Percentiles rank a stretch among this genome's conserved stretches.
Conservation (phyloP, 495 filamentous ascomycete species). For the Letharia lupina region DNA sequence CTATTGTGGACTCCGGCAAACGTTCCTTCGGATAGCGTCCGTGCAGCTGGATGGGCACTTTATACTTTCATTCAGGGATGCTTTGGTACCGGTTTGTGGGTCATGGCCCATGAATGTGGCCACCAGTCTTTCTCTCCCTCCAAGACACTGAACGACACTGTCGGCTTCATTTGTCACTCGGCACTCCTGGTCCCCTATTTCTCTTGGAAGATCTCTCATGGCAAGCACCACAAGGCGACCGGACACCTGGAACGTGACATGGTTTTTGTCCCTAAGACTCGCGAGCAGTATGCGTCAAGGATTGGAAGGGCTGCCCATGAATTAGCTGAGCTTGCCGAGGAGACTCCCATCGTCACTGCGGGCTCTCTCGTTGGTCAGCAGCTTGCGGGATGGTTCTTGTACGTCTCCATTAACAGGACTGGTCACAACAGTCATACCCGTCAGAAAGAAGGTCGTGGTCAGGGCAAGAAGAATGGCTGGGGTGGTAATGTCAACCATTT, state of each 20-base stretch:
- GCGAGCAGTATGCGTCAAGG: conserved; percentile 62
- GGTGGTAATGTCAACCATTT: conserved; percentile 89
- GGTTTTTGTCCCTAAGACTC: conserved; percentile 89
- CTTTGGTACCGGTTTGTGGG: conserved; percentile 60
- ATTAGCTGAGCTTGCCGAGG: conserved; percentile 79
- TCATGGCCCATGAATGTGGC: conserved; percentile 65
- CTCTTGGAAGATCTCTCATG: conserved; percentile 88
- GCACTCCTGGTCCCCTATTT: conserved; percentile 79
- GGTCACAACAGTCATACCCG: conserved; percentile 88
- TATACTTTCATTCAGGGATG: conserved; percentile 61
- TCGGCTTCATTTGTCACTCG: conserved; percentile 79
- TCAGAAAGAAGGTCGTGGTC: conserved; percentile 76
- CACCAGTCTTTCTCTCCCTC: conserved; percentile 77
- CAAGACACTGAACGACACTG: conserved; percentile 72
- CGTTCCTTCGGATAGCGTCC: conserved; percentile 43
- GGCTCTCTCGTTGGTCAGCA: conserved; percentile 71
- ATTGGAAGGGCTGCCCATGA: conserved; percentile 66
- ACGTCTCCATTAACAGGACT: conserved; percentile 75
- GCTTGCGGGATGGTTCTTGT: conserved; percentile 81
- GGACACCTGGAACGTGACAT: conserved; percentile 94
- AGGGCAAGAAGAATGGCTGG: conserved; percentile 81
- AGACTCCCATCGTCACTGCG: conserved; percentile 80
- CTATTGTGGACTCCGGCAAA: conserved; percentile 57
- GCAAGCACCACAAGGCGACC: conserved; percentile 93
- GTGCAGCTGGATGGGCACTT: conserved; percentile 45